phyloP scores from a whole-genome alignment of 1,284 basidiomycete genomes.

The Takashimella koratensis region DNA sequence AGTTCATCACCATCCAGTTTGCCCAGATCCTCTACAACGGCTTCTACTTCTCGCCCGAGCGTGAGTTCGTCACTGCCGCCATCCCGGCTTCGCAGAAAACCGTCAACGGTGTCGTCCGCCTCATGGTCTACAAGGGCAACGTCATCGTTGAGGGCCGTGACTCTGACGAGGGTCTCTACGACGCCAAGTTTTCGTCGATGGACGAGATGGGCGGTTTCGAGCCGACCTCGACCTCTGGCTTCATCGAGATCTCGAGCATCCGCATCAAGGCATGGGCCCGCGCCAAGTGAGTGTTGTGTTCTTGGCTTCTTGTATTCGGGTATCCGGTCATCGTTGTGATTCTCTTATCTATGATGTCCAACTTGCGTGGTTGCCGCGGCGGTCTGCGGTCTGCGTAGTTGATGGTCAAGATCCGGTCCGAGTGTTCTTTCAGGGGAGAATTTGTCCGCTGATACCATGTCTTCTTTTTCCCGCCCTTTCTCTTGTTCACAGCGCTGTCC shows the following conservation, averaged over 20 bases:
- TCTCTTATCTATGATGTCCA: too few species aligned
- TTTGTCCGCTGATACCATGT: background rate
- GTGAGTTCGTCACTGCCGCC: conserved; percentile 86
- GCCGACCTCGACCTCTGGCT: conserved; percentile 84
- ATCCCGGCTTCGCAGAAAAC: conserved; percentile 92
- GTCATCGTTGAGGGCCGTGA: conserved; percentile 88
- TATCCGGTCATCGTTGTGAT: too few species aligned
- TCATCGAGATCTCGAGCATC: conserved; percentile 93
- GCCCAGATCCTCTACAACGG: conserved; percentile 91
- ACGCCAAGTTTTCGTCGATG: conserved; percentile 97
- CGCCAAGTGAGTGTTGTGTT: conserved; percentile 25
- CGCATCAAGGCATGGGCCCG: conserved; percentile 83
- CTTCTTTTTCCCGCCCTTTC: background rate
- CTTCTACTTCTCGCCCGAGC: conserved; percentile 92
- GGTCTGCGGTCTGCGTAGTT: too few species aligned
- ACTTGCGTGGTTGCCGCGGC: too few species aligned
- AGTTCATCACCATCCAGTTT: conserved; percentile 87
- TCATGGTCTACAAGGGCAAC: conserved; percentile 96
- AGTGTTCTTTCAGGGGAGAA: background rate
- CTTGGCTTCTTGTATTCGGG: background rate
- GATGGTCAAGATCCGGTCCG: background rate
- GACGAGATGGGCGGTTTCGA: conserved; percentile 98
- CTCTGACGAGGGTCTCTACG: conserved; percentile 87
- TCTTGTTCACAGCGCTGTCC: conserved; percentile 60
- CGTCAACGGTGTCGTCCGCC: conserved; percentile 86